Conservation (phyloP, 1,284 basidiomycete genomes). For the Cryptococcus hybrid region DNA sequence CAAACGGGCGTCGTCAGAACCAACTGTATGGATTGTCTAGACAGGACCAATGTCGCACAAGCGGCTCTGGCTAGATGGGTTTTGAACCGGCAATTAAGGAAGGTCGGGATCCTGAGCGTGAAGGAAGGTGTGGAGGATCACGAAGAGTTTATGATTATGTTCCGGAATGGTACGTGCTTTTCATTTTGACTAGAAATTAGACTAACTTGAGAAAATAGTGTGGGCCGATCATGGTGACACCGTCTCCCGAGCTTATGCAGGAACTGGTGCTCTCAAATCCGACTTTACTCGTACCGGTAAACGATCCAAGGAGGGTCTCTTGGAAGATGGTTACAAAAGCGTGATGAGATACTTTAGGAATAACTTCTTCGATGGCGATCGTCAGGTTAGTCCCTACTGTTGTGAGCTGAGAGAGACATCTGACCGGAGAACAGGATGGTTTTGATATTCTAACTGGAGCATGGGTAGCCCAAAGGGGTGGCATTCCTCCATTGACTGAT, state of each 20-base stretch:
- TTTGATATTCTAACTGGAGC: constrained; percentile 92
- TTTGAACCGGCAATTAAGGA: constrained; percentile 73
- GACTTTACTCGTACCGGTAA: constrained; percentile 95
- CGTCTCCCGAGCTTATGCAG: constrained; percentile 88
- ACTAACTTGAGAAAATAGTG: constrained; percentile 56
- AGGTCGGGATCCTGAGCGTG: constrained; percentile 65
- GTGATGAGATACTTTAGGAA: constrained; percentile 88
- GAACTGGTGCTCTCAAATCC: constrained; percentile 94
- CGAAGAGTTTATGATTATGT: constrained; percentile 72
- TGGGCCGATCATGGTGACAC: constrained; percentile 98
- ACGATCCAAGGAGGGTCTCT: constrained; percentile 71
- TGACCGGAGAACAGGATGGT: not conserved
- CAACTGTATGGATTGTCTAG: constrained; percentile 85
- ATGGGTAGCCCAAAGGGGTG: constrained; percentile 74
- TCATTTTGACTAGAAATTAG: not conserved
- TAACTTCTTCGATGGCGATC: constrained; percentile 93
- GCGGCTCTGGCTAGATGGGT: constrained; percentile 81
- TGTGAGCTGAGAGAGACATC: not conserved
- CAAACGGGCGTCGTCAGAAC: constrained; percentile 53
- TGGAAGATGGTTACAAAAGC: constrained; percentile 91
- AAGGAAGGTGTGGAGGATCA: constrained; percentile 74
- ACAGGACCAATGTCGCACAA: constrained; percentile 97
- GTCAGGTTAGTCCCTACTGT: constrained; percentile 55
- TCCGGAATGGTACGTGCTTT: constrained; percentile 74
- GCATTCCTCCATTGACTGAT: constrained; percentile 71